Base-by-base conservation (phyloP, 768 basidiomycete species). In the Russula sp. region DNA sequence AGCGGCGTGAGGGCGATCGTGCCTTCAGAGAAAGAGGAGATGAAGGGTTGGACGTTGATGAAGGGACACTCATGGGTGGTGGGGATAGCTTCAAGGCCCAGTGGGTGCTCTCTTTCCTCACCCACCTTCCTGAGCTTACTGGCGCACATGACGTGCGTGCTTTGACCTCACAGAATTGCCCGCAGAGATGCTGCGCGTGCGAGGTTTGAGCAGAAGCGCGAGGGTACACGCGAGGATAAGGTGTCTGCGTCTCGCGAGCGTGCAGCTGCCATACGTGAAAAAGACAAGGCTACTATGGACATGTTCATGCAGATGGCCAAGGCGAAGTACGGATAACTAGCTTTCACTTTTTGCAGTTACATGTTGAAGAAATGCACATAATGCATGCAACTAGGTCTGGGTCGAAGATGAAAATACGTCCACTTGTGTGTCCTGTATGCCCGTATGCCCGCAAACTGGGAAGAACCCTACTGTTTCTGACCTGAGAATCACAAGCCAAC, bases 241-340 rank as follows among this genome's bases (percentile, higher is more conserved):
- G 69, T 70, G 4, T 77, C 78, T 32, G 80, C 74, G 1, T 71
- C 78, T 13, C 80, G 84, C 47, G 91, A 94, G 70, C 82, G 88
- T 59, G 78, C 81, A 0, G 77, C 70, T 27, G 85, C 82, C 6
- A 77, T 85, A 62, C 85, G 82, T 68, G 85, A 88, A 70, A 94
- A 91, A 71, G 94, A 97, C 70, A 86, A 85, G 72, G 89, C 86
- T 18, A 97, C 93, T 0, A 98, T 98, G 92, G 92, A 92, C 61
- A 95, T 94, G 93, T 94, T 97, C 74, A 90, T 90, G 75, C 85
- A 88, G 67, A 76, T 96, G 71, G 94, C 94, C n/a, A 93, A 89
- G 72, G 81, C 89, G 70, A 78, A 89, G 60, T 96, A 91, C 68
- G 93, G 92, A 35, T 92, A 73, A 81, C 35, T 27, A 16, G 14